A percentile compares a stretch with the other conserved stretches of the same genome.
Evolutionary conservation across 2,329 filamentous ascomycete species (phyloP).

Genomic region (Phaeoacremonium minimum): DNA sequence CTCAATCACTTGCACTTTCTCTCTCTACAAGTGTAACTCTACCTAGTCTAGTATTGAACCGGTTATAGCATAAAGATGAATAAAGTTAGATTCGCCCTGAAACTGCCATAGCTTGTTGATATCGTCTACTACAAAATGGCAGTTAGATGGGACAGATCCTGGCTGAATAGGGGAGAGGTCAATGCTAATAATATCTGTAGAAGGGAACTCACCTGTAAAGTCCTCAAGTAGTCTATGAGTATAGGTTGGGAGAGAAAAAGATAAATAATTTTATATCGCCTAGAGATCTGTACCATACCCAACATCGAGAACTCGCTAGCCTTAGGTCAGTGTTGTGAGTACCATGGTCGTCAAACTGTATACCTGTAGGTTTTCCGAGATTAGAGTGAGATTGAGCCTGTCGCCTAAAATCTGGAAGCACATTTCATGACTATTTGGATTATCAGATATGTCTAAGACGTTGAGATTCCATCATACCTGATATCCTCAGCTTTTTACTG

Average conservation of each 20-base stretch:
- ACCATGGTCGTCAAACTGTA: too few relatives aligned
- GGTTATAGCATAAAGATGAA: neutral
- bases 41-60: neutral
- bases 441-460: neutral
- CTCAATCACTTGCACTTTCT: too few relatives aligned
- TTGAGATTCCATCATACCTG: neutral
- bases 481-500: neutral
- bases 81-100: neutral
- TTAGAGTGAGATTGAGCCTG: neutral
- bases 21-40: too few relatives aligned
- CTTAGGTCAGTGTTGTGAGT: neutral
- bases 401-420: neutral
- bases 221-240: neutral
- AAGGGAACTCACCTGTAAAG: neutral
- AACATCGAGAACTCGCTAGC: neutral
- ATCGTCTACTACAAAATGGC: neutral
- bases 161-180: neutral
- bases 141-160: neutral
- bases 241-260: neutral
- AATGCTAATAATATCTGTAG: neutral
- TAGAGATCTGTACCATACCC: neutral
- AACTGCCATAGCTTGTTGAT: neutral
- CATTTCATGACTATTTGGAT: neutral
- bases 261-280: neutral
- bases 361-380: neutral